Evolutionary conservation across 1,284 basidiomycete genomes (phyloP).

Genomic region (Malassezia caprae): DNA sequence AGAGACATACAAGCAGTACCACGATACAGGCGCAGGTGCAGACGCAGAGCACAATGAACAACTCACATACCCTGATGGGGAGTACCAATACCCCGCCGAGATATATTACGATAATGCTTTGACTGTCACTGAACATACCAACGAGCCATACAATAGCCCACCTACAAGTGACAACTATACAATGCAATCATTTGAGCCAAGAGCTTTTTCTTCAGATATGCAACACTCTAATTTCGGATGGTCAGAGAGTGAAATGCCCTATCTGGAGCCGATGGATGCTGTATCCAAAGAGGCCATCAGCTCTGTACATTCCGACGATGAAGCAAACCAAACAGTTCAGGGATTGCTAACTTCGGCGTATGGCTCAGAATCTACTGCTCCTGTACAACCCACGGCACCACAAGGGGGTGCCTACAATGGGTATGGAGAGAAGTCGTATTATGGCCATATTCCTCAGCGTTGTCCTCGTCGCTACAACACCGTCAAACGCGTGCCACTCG

Average conservation of each 20-base stretch:
- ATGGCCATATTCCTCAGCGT: slow-evolving; percentile 15
- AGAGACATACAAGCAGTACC: not conserved
- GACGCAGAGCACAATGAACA: not conserved
- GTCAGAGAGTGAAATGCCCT: slow-evolving; percentile 7
- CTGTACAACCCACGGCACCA: not conserved
- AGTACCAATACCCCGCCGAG: not conserved
- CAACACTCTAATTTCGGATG: not conserved
- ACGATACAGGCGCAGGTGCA: not conserved
- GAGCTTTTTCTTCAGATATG: not conserved
- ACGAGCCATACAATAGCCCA: not conserved
- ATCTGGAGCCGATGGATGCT: slow-evolving; percentile 2
- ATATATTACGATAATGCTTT: not conserved
- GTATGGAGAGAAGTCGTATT: not conserved
- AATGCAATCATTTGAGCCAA: not conserved
- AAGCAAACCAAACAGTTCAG: not conserved
- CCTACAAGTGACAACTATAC: not conserved
- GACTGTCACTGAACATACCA: not conserved
- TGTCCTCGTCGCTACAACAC: slow-evolving; percentile 45
- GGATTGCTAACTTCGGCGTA: not conserved
- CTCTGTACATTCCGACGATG: not conserved
- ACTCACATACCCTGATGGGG: not conserved
- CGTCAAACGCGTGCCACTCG: slow-evolving; percentile 49
- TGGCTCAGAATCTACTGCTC: not conserved
- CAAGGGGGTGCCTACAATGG: not conserved
- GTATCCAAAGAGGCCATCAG: slow-evolving; percentile 6